Conservation (phyloP, 179 eudicot genomes). For the Spinacia oleracea region DNA sequence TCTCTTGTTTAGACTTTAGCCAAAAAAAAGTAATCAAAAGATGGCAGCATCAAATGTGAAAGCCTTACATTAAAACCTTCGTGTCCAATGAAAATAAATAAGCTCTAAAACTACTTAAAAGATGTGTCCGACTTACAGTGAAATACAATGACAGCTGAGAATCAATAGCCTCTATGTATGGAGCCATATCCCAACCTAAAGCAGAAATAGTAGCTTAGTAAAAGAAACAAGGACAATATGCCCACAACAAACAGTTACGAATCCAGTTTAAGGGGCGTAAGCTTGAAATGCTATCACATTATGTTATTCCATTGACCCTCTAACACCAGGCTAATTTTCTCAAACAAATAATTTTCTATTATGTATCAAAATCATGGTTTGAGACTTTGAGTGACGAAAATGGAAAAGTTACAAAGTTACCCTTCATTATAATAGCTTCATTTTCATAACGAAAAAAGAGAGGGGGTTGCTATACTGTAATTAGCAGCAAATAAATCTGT, state of each 20-base stretch:
- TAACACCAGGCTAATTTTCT: neutral
- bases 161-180: constrained; percentile 93
- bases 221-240: neutral
- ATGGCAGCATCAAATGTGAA: neutral
- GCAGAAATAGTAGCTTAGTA: constrained; percentile 23
- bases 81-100: neutral
- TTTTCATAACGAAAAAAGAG: too few relatives aligned
- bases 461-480: too few relatives aligned
- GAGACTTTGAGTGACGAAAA: too few relatives aligned
- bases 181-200: constrained; percentile 95
- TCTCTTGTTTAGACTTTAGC: neutral
- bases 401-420: too few relatives aligned
- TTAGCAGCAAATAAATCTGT: too few relatives aligned
- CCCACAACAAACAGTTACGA: neutral
- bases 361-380: too few relatives aligned
- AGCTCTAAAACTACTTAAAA: neutral
- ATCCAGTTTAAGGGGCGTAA: too few relatives aligned
- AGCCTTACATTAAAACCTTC: neutral
- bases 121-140: constrained; percentile 50
- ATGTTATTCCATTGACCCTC: neutral
- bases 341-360: neutral
- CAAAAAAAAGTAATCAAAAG: neutral
- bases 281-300: neutral
- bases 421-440: too few relatives aligned
- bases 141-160: constrained; percentile 70